Conservation (phyloP, 257 asterid genomes). For the Nicotiana benthamiana region DNA sequence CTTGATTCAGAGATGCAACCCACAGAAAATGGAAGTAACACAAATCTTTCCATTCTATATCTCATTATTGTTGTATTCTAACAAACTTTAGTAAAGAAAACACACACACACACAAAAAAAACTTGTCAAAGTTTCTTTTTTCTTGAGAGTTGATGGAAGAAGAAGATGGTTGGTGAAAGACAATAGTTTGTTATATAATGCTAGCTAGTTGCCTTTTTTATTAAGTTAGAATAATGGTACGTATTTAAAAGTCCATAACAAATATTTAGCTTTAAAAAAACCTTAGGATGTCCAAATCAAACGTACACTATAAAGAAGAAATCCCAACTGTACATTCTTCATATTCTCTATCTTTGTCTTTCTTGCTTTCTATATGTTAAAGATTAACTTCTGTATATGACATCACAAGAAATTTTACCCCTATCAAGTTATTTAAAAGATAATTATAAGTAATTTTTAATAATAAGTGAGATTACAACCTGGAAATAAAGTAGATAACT, state of each 20-base stretch:
- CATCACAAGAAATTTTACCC: too few species aligned
- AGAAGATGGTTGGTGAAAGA: slow-evolving; percentile 7
- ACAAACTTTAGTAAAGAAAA: background rate
- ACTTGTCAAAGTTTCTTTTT: background rate
- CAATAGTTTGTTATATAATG: slow-evolving; percentile 7
- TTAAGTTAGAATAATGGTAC: slow-evolving; percentile 3
- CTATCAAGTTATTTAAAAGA: too few species aligned
- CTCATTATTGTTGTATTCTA: background rate
- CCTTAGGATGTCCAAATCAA: background rate
- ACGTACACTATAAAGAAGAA: background rate
- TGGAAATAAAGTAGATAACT: background rate
- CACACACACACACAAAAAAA: background rate
- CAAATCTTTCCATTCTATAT: slow-evolving; percentile 20
- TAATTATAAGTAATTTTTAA: too few species aligned
- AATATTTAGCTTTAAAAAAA: background rate
- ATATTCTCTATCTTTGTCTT: background rate
- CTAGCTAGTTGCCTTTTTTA: background rate
- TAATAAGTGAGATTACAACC: background rate
- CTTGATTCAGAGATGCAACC: slow-evolving; percentile 30
- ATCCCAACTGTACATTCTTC: background rate
- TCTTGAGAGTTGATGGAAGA: background rate
- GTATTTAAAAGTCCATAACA: background rate
- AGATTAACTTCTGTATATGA: background rate
- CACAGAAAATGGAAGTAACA: slow-evolving; percentile 27
- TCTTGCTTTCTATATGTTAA: background rate